A percentile compares a stretch with the other conserved stretches of the same genome.
These are phyloP conservation scores for Ceratobasidium sp. DNA, from an alignment of 1,284 basidiomycete species.

Conservation along the genomic window DNA sequence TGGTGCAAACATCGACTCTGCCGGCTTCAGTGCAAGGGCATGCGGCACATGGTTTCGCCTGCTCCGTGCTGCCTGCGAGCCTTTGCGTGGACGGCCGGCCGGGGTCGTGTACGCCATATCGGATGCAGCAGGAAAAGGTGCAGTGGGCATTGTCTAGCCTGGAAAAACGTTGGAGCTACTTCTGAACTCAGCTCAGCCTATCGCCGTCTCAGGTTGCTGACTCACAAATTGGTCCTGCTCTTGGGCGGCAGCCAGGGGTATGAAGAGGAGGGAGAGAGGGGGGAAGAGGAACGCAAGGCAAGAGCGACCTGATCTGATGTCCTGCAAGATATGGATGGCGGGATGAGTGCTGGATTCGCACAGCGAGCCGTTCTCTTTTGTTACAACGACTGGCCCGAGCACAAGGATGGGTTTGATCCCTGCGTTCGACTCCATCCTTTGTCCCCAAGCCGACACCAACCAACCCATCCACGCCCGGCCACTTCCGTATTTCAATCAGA, in stretches of 20 bases:
- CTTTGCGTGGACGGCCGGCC: slow-evolving; percentile 1
- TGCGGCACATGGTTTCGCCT: slow-evolving; percentile 33
- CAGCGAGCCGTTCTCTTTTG: slow-evolving; percentile 23
- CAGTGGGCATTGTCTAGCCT: slow-evolving; percentile 20
- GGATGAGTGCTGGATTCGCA: neutral
- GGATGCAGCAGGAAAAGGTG: slow-evolving; percentile 13
- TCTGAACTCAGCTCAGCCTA: slow-evolving; percentile 4
- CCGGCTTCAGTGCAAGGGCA: slow-evolving; percentile 26
- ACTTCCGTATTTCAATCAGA: neutral
- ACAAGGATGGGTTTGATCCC: slow-evolving; percentile 15
- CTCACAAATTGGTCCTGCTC: slow-evolving; percentile 3
- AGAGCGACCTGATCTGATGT: neutral
- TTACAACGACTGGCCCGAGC: slow-evolving; percentile 11
- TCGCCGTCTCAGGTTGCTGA: neutral
- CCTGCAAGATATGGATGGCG: slow-evolving; percentile 32
- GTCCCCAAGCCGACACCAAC: slow-evolving; percentile 31
- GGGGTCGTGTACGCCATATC: neutral
- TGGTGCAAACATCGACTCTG: neutral
- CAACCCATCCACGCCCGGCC: neutral
- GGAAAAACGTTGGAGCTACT: neutral
- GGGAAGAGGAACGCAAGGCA: slow-evolving; percentile 8
- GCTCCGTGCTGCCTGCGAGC: neutral
- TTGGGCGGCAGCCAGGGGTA: no score
- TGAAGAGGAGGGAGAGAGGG: slow-evolving; percentile 6
- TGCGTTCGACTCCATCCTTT: slow-evolving; percentile 15